These are phyloP conservation scores for Rhododendron ferrugineum DNA, from an alignment of 148 eudicot species.

Conservation along the genomic window DNA sequence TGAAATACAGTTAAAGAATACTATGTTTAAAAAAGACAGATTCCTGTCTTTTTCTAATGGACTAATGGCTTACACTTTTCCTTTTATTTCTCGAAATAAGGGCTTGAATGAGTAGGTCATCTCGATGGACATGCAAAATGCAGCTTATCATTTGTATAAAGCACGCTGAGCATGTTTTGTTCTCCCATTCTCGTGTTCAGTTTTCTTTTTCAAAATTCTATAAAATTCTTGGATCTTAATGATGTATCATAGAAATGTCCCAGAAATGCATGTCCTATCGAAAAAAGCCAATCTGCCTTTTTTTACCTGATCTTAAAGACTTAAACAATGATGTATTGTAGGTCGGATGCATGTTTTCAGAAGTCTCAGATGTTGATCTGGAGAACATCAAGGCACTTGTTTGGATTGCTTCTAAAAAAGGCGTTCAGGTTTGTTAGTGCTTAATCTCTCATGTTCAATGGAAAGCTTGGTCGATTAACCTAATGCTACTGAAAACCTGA, in stretches of 20 bases:
- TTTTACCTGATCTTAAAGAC: not conserved
- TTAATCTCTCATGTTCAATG: not conserved
- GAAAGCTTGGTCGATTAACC: constrained; percentile 2
- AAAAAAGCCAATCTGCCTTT: not conserved
- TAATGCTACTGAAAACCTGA: not conserved
- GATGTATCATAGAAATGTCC: not conserved
- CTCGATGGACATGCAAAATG: not conserved
- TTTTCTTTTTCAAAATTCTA: not conserved
- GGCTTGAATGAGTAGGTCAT: constrained; percentile 1
- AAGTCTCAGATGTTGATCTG: constrained; percentile 39
- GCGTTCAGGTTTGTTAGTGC: constrained; percentile 48
- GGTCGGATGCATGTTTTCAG: constrained; percentile 49
- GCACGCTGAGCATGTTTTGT: not conserved
- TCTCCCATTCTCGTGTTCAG: not conserved
- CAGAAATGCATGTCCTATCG: not conserved
- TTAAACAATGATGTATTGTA: constrained; percentile 15
- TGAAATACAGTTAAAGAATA: not conserved
- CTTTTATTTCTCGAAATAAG: not conserved
- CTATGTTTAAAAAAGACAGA: not conserved
- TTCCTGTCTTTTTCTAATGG: not conserved
- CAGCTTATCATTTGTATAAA: not conserved
- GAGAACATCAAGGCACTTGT: constrained; percentile 42
- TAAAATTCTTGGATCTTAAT: not conserved
- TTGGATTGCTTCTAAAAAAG: constrained; percentile 35
- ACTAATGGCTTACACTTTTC: not conserved